A percentile compares a stretch with the other conserved stretches of the same genome.
These are phyloP conservation scores for Euphorbia tirucalli DNA, from an alignment of 345 rosid genomes.

Conservation along the genomic window DNA sequence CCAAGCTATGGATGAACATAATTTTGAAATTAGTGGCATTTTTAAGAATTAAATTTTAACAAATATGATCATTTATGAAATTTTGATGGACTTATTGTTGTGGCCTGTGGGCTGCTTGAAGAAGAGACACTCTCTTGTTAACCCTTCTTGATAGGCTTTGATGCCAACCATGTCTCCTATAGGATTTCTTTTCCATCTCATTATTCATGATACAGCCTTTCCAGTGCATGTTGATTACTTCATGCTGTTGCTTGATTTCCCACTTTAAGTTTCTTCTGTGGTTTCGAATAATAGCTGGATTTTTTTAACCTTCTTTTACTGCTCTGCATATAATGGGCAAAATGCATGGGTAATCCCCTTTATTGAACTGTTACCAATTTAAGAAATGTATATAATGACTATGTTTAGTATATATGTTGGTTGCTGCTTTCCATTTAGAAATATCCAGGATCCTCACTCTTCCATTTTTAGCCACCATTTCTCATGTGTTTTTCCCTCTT, in stretches of 20 bases:
- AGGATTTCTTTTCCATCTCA: neutral
- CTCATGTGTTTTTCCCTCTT: no score
- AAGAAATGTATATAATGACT: neutral
- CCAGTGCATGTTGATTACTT: neutral
- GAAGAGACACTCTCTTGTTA: neutral
- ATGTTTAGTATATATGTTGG: no score
- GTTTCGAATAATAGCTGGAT: neutral
- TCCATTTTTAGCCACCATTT: no score
- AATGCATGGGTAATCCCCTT: neutral
- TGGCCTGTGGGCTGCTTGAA: neutral
- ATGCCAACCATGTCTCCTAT: neutral
- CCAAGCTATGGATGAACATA: no score
- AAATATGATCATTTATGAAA: neutral
- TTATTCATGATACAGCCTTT: neutral
- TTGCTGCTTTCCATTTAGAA: no score
- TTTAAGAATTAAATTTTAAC: neutral
- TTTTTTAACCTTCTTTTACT: no score
- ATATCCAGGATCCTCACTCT: no score
- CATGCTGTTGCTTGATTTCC: neutral
- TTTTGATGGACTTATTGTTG: neutral
- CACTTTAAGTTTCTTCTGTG: neutral
- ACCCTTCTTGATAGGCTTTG: neutral
- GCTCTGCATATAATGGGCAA: neutral
- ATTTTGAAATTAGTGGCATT: neutral
- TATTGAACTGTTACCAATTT: neutral